phyloP scores from a whole-genome alignment of 208 protist genomes.

The Trypanosoma caninum region DNA sequence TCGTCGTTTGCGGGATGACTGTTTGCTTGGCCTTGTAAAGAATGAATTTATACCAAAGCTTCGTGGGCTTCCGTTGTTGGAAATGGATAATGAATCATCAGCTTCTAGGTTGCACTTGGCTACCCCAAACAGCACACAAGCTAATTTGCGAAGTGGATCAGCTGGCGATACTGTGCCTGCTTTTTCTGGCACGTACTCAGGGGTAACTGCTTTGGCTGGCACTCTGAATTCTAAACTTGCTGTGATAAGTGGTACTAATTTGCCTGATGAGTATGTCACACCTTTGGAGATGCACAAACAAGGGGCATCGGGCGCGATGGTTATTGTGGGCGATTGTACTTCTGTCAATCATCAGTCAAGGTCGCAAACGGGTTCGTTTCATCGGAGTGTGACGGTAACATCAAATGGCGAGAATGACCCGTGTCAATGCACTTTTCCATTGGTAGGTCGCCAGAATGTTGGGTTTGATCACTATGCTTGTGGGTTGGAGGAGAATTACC shows the following conservation, averaged over 20 bases:
- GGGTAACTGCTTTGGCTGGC: neutral
- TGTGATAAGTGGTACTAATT: neutral
- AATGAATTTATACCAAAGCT: conserved; percentile 24
- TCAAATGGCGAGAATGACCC: neutral
- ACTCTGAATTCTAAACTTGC: neutral
- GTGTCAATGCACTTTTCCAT: neutral
- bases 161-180: neutral
- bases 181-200: neutral
- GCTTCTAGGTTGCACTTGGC: neutral
- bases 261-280: neutral
- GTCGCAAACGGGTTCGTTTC: neutral
- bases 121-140: neutral
- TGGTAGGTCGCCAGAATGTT: neutral
- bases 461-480: neutral
- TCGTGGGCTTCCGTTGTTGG: conserved; percentile 7
- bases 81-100: conserved; percentile 5
- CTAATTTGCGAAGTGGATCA: neutral
- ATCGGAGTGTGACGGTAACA: neutral
- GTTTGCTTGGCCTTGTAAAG: conserved; percentile 17
- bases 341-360: neutral
- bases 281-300: neutral
- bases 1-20: conserved; percentile 1
- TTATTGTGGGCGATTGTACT: neutral
- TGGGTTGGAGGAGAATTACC: neutral
- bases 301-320: neutral